These are phyloP conservation scores for Fusarium neocosmosporiellum DNA, from an alignment of 2,329 filamentous ascomycete species.

Conservation along the genomic window DNA sequence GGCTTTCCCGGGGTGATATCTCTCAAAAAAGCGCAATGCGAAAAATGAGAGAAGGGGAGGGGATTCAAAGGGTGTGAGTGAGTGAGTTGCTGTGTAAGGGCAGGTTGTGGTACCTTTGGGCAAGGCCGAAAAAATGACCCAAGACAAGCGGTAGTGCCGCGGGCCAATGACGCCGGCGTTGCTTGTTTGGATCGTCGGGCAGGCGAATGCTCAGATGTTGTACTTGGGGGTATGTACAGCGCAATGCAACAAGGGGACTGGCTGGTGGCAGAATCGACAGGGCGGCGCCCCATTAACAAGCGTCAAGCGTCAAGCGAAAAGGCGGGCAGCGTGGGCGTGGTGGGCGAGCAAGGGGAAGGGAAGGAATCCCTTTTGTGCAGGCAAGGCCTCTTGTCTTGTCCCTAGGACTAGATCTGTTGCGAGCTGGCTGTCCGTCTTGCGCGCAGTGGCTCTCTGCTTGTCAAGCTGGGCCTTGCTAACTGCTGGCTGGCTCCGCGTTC, in stretches of 20 bases:
- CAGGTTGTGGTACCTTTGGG: constrained; percentile 20
- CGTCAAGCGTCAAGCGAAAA: constrained; percentile 25
- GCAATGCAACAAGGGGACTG: constrained; percentile 33
- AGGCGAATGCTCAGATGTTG: constrained; percentile 42
- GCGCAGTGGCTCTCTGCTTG: not conserved
- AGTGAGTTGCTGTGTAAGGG: constrained; percentile 23
- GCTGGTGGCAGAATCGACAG: constrained; percentile 26
- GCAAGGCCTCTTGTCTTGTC: constrained; percentile 3
- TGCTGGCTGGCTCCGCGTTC: not conserved
- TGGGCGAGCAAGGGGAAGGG: constrained; percentile 22
- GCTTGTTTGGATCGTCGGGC: constrained; percentile 42
- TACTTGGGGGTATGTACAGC: constrained; percentile 27
- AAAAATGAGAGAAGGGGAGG: constrained; percentile 3
- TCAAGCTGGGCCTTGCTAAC: not conserved
- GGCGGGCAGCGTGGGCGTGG: constrained; percentile 26
- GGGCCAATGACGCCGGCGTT: constrained; percentile 42
- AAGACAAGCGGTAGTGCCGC: constrained; percentile 35
- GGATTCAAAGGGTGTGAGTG: constrained; percentile 21
- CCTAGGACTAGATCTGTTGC: constrained; percentile 3
- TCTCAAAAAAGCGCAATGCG: constrained; percentile 9
- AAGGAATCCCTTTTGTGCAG: constrained; percentile 15
- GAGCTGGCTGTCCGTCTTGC: not conserved
- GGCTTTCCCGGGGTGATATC: constrained; percentile 7
- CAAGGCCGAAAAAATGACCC: constrained; percentile 15
- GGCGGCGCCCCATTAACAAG: constrained; percentile 34